Conservation (phyloP, 2,329 filamentous ascomycete species). For the Ophiosphaerella herpotricha region DNA sequence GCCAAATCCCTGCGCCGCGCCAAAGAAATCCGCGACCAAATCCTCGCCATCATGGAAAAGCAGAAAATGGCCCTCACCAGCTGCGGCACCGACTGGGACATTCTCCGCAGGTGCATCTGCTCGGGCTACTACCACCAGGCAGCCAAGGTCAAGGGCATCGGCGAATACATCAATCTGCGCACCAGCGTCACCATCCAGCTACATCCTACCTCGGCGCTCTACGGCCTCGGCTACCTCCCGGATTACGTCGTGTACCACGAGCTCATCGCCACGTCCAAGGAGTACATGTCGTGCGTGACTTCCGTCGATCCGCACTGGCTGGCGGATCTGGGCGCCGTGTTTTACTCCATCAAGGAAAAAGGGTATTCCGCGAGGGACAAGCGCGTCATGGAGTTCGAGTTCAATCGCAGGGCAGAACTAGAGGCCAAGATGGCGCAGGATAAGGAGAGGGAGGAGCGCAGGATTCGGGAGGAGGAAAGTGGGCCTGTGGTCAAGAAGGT, state of each 20-base stretch:
- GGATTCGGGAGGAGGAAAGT: conserved; percentile 44
- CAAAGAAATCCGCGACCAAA: conserved; percentile 91
- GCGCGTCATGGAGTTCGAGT: conserved; percentile 85
- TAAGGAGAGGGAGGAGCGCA: conserved; percentile 68
- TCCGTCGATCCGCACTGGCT: conserved; percentile 97
- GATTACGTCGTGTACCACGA: conserved; percentile 99
- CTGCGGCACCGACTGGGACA: conserved; percentile 96
- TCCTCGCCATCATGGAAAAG: conserved; percentile 90
- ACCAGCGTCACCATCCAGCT: conserved; percentile 93
- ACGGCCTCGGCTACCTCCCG: conserved; percentile 88
- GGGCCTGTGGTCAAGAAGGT: conserved; percentile 34
- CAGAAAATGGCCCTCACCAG: conserved; percentile 87
- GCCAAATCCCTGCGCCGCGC: conserved; percentile 90
- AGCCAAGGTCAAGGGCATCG: conserved; percentile 91
- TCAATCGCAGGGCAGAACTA: conserved; percentile 91
- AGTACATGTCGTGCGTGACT: conserved; percentile 98
- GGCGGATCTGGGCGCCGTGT: conserved; percentile 92
- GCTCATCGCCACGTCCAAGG: conserved; percentile 92
- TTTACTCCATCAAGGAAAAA: conserved; percentile 97
- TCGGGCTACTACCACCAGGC: conserved; percentile 98
- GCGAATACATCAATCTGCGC: conserved; percentile 95
- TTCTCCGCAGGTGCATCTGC: conserved; percentile 95
- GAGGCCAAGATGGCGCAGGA: conserved; percentile 91
- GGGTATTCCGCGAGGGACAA: conserved; percentile 88
- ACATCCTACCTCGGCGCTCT: conserved; percentile 91